phyloP scores from a whole-genome alignment of 129 eudicot species.

The Saposhnikovia divaricata region DNA sequence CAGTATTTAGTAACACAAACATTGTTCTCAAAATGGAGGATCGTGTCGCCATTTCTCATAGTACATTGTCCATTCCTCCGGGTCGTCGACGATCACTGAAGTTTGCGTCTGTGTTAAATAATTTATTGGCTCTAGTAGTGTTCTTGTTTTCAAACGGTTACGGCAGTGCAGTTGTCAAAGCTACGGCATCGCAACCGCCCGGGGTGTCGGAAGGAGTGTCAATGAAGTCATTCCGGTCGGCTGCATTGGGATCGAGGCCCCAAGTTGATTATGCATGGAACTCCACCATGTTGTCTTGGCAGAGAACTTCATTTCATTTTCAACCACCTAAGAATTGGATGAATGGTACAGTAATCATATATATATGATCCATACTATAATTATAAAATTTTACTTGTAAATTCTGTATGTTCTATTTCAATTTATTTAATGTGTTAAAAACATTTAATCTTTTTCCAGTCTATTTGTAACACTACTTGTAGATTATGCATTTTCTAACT shows the following conservation, averaged over 20 bases:
- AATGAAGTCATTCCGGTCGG: neutral
- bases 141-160: neutral
- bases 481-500: no score
- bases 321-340: constrained; percentile 8
- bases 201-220: constrained; percentile 9
- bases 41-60: neutral
- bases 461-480: no score
- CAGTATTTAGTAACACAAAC: neutral
- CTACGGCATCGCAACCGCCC: neutral
- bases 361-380: no score
- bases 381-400: no score
- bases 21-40: neutral
- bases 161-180: neutral
- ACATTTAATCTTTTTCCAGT: no score
- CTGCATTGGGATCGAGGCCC: neutral
- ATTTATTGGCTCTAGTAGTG: neutral
- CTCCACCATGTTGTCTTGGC: constrained; percentile 6
- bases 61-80: neutral
- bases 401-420: no score
- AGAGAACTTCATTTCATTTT: constrained; percentile 10
- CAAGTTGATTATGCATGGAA: neutral
- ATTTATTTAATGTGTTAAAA: no score
- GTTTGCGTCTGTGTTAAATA: neutral
- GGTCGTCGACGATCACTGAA: neutral
- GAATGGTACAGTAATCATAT: neutral